phyloP scores from a whole-genome alignment of 2,329 filamentous ascomycete species.

The Scedosporium minutisporum region DNA sequence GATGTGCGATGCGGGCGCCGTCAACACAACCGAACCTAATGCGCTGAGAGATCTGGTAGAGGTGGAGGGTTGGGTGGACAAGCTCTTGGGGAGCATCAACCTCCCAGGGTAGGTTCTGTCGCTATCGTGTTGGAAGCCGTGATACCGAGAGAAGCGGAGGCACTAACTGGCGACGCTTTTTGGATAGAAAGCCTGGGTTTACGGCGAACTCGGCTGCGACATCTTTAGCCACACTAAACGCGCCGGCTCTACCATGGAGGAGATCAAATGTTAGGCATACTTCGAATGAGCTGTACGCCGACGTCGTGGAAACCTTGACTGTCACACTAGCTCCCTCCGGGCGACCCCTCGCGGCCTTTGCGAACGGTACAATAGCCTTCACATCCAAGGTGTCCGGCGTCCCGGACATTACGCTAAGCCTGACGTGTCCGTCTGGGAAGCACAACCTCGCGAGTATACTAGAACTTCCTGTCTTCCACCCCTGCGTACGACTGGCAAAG shows the following conservation, averaged over 20 bases:
- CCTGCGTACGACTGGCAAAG: slow-evolving; percentile 79
- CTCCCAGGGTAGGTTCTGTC: slow-evolving; percentile 54
- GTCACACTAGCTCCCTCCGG: slow-evolving; percentile 89
- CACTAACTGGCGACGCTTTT: not conserved
- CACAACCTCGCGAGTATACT: slow-evolving; percentile 66
- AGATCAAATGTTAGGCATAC: slow-evolving; percentile 88
- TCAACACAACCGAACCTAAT: slow-evolving; percentile 88
- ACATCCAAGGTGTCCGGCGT: slow-evolving; percentile 91
- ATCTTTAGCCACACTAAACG: slow-evolving; percentile 33
- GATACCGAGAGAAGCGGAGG: not conserved
- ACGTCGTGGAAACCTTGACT: slow-evolving; percentile 81
- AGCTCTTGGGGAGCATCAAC: slow-evolving; percentile 77
- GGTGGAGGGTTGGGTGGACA: slow-evolving; percentile 82
- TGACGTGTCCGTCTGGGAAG: slow-evolving; percentile 74
- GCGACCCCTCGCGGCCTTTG: slow-evolving; percentile 73
- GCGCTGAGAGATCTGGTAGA: slow-evolving; percentile 85
- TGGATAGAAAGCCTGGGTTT: slow-evolving; percentile 29
- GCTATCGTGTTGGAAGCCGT: not conserved
- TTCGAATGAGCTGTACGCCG: slow-evolving; percentile 93
- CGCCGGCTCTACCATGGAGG: slow-evolving; percentile 69
- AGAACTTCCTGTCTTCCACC: slow-evolving; percentile 88
- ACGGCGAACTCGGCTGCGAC: slow-evolving; percentile 27
- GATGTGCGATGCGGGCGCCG: slow-evolving; percentile 90
- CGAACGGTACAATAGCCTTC: slow-evolving; percentile 88
- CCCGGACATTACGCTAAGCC: slow-evolving; percentile 74